Percentiles rank a stretch among this genome's conserved stretches.
Conservation (phyloP, 106 monocot genomes). For the Acanthochlamys bracteata region DNA sequence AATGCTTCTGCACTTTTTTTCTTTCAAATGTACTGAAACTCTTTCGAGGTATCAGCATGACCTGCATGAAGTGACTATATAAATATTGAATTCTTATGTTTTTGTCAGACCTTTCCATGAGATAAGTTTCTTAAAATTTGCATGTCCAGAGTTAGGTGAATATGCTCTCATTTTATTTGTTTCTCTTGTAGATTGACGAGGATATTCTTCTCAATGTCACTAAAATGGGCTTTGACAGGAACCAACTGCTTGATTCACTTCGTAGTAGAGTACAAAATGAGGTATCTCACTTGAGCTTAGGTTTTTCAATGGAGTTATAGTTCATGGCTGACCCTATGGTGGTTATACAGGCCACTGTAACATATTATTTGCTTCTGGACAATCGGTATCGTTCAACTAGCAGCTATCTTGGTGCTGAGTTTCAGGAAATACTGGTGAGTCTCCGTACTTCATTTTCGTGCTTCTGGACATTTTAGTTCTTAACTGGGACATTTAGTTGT, state of each 20-base stretch:
- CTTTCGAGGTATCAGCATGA: too few relatives aligned
- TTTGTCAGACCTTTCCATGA: too few relatives aligned
- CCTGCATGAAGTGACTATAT: too few relatives aligned
- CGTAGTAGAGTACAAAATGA: constrained; percentile 61
- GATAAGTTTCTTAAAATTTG: too few relatives aligned
- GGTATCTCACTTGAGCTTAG: constrained; percentile 15
- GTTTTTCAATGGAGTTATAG: neutral
- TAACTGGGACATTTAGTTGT: neutral
- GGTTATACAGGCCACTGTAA: constrained; percentile 54
- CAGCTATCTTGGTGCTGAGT: constrained; percentile 74
- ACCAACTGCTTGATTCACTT: constrained; percentile 53
- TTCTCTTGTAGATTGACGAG: constrained; percentile 50
- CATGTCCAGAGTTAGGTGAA: too few relatives aligned
- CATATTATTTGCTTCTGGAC: constrained; percentile 77
- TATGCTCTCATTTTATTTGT: neutral
- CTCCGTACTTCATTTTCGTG: neutral
- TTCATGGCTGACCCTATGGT: neutral
- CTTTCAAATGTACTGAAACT: too few relatives aligned
- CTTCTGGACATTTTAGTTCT: neutral
- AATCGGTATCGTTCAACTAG: constrained; percentile 53
- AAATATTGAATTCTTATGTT: too few relatives aligned
- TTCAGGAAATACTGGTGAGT: constrained; percentile 56
- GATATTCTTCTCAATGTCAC: constrained; percentile 61
- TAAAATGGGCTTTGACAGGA: constrained; percentile 65
- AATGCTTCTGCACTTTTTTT: too few relatives aligned